Conservation (phyloP, 345 rosid species). For the Eucalyptus decipiens region DNA sequence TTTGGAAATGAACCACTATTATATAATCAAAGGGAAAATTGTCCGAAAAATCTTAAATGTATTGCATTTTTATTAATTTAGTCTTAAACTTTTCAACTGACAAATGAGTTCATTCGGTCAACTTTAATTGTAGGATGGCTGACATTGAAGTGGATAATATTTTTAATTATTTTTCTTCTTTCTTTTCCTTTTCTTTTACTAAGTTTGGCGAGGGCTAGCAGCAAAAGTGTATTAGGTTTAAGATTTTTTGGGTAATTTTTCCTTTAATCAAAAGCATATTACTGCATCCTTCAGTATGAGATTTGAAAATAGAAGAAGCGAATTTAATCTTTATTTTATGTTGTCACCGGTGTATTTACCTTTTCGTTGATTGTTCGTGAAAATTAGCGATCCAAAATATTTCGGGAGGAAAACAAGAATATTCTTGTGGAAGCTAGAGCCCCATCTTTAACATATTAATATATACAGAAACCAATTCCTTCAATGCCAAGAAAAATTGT, state of each 20-base stretch:
- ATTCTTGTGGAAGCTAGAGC: background rate
- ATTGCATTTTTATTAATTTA: background rate
- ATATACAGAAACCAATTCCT: background rate
- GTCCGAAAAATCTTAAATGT: fast-evolving
- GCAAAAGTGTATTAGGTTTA: fast-evolving
- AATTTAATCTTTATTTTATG: background rate
- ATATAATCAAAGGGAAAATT: background rate
- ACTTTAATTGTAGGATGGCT: fast-evolving
- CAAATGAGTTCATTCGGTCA: background rate
- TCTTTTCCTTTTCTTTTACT: too few relatives aligned
- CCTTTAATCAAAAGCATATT: background rate
- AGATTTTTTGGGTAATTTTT: too few relatives aligned
- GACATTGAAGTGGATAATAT: too few relatives aligned
- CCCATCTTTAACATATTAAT: background rate
- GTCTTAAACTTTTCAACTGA: background rate
- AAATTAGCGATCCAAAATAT: background rate
- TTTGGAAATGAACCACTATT: background rate
- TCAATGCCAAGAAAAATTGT: background rate
- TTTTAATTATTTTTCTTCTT: too few relatives aligned
- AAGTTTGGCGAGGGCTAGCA: too few relatives aligned
- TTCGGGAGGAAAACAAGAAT: background rate
- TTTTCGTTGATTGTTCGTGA: background rate
- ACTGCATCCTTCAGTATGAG: background rate
- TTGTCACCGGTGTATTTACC: background rate
- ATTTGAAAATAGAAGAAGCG: background rate